phyloP scores from a whole-genome alignment of 768 basidiomycete species.

The Bullera alba region DNA sequence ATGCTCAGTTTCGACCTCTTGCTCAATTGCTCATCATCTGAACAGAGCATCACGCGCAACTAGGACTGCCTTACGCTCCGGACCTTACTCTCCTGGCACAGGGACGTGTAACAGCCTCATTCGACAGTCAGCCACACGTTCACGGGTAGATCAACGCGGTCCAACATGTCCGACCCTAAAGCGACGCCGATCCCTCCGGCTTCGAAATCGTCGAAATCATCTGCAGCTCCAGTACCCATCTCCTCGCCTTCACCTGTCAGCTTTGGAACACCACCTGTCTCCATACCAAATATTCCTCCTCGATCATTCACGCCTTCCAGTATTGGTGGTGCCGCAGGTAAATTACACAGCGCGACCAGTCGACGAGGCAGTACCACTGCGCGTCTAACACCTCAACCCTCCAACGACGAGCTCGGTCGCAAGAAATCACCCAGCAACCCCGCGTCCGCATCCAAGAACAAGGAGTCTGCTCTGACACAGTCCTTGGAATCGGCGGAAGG shows the following conservation, averaged over 20 bases:
- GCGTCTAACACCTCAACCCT: not conserved
- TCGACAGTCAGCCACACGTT: no score
- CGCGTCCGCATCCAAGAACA: not conserved
- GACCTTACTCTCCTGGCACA: no score
- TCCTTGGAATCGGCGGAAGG: not conserved
- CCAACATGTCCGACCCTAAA: no score
- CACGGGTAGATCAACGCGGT: no score
- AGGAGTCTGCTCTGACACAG: not conserved
- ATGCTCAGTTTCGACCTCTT: no score
- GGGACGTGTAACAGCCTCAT: no score
- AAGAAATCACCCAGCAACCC: not conserved
- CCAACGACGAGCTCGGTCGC: not conserved
- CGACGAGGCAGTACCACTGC: no score
- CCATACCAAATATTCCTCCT: not conserved
- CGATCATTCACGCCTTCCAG: not conserved
- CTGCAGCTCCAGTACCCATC: not conserved
- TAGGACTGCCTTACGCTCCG: no score
- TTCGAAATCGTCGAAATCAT: not conserved
- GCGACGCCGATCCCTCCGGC: no score
- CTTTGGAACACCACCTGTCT: not conserved
- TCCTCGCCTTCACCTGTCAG: not conserved
- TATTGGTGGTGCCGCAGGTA: not conserved
- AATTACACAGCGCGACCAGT: not conserved
- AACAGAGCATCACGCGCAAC: no score
- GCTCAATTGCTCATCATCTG: no score